Base-by-base conservation (phyloP, 441 rosid species). In the Euphorbia schlechtendalii region DNA sequence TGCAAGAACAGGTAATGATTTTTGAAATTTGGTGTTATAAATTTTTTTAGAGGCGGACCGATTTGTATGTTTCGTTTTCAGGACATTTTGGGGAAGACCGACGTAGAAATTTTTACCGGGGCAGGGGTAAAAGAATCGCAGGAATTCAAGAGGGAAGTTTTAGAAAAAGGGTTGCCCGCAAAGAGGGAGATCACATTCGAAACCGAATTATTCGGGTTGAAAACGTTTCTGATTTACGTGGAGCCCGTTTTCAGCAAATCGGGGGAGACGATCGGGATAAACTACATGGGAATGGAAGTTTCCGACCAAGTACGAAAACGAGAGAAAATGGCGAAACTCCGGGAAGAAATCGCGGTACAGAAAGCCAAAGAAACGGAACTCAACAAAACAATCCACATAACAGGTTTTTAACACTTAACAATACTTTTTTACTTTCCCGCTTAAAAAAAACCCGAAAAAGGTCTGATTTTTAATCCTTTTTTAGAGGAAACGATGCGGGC, bases 401-500 rank as follows among this genome's bases (percentile, higher is more conserved):
- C 99, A 82, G 97, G 98, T 93, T 61, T 7, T 17, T 46, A 14
- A 46, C 14, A 3, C 8, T 17, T 46, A 14, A 46, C 14, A 3
- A 46, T 14, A 46, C 4, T 46, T 15, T 28, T 40, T 40, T 22
- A 6, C n/a, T 25, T 18, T 18, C 0, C 38, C 10, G 22, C 65
- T 59, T 62, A 65, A 21, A 22, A 62, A 61, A 25, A 48, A 15
- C n/a, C n/a, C 32, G 7, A 30, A 58, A 49, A 51, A 68, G 27
- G 66, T 25, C 55, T 38, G 52, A 36, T 25, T 65, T 30, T 65
- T 28, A 17, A 30, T 46, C 18, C 51, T 18, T 36, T 1, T 46
- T 52, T 56, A 94, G 99, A 94, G 96, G 99, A 91, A 81, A 94
- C 96, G 5, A 94, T 91, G 96, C 83, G 99, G 21, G 96, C 95